Base-by-base conservation (phyloP, 1,284 basidiomycete genomes). In the Trichosporon sp. region DNA sequence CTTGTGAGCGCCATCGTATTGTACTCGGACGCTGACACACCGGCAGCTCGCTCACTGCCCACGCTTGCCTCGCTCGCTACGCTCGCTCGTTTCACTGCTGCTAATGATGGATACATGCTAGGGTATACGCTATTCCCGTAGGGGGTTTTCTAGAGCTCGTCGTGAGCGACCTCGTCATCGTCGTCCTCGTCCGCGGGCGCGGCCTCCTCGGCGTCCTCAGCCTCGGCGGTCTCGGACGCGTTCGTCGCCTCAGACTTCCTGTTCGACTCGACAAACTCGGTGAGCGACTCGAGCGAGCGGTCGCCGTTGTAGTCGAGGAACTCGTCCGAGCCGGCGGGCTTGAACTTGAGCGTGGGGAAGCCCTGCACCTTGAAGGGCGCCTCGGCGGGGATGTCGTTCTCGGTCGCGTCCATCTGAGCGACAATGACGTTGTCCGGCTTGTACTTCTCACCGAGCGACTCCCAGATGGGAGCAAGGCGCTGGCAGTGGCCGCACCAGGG, bases 311-410 rank as follows among this genome's bases (percentile, higher is more conserved):
- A 98, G 82, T 98, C 93, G 72, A 98, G 85, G 85, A 95, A 98
- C 69, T 92, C 90, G 70, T 86, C 86, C 58, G 88, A 85, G 66
- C 96, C 95, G 27, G 97, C 96, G 11, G 90, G 88, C 85, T 95
- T 94, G 88, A 99, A 97, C 83, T 98, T 98, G 82, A 99, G 84
- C 1, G 97, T 98, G 9, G 96, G 96, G 93, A 97, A 98, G 64
- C 81, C 82, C 68, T 86, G 78, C 73, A 96, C 85, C 68, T 89
- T 88, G 92, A 99, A 98, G 35, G 91, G 89, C 66, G 91, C 89
- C 18, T 88, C 88, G 31, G 90, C 87, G 62, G 97, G 97, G 31
- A 99, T 87, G 83, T 99, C 97, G 83, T 99, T 99, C 84, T 95
- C 93, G 72, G 90, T 92, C 5, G 93, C 93, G 79, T 99, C 96